Evolutionary conservation across 1,284 basidiomycete genomes (phyloP), one percentile per base, ranked within the genome.

Genomic region (Cryptococcus sp.): DNA sequence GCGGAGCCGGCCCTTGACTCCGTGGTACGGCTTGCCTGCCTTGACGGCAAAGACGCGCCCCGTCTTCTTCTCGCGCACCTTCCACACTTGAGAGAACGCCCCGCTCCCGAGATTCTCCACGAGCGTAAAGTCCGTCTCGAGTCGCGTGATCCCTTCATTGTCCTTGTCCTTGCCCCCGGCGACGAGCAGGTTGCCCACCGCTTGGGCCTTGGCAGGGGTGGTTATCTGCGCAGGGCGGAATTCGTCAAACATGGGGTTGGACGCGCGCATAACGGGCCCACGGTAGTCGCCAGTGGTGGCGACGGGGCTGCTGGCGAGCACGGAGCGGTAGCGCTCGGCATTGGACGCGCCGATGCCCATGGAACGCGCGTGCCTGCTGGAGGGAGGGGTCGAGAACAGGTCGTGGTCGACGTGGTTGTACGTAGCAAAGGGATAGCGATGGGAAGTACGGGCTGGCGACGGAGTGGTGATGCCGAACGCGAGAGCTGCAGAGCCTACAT

Each of bases 41-140:
- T 98, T 98, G 67, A 98, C 85, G 2, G 95, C 96, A 76, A 83
- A 96, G 24, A 91, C 78, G 45, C 81, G 80, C 16, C 81, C 80
- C 36, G 69, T 81, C 55, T 80, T 79, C 77, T 87, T 87, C 67
- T 85, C 82, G 54, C 83, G 82, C 15, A 91, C 94, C 78, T 93
- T 94, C 80, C 92, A 87, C 12, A 93, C 94, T 66, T 88, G 87
- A 37, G 92, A 92, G 77, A 98, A 98, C 73, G 94, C 91, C 18
- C 95, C 95, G 44, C 85, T 84, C 1, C 95, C 95, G 7, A 98
- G 81, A 64, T 87, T 85, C 56, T 88, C 86, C 20, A 91, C 79
- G 60, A 91, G 84, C 7, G 84, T 80, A 71, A 93, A 97, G 53
- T 79, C 76, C 35, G 64, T 72, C 5, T 67, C 55, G 5, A 68